A percentile compares a stretch with the other conserved stretches of the same genome.
Conservation (phyloP, 768 basidiomycete species). For the Lactarius hatsudake region DNA sequence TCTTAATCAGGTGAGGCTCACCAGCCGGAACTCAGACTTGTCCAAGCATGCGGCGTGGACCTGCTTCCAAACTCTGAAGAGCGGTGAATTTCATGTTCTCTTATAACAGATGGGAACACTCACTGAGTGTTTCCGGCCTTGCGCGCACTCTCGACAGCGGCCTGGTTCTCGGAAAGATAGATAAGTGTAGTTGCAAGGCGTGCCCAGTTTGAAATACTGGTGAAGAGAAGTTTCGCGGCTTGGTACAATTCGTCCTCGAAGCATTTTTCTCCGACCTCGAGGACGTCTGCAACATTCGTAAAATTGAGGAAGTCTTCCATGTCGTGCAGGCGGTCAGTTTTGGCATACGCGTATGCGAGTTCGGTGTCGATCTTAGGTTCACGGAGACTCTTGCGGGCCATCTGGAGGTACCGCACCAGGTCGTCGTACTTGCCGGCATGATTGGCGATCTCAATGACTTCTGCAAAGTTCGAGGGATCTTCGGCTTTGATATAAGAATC, state of each 20-base stretch:
- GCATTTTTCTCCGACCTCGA: conserved; percentile 98
- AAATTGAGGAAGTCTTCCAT: conserved; percentile 99
- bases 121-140: conserved; percentile 99
- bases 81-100: conserved; percentile 21
- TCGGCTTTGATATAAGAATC: conserved; percentile 98
- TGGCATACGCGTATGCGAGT: conserved; percentile 96
- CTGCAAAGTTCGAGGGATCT: conserved; percentile 89
- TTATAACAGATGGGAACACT: conserved; percentile 32
- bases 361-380: conserved; percentile 99
- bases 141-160: conserved; percentile 97
- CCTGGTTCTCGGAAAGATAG: conserved; percentile 96
- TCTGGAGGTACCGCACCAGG: conserved; percentile 94
- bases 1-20: conserved; percentile 32
- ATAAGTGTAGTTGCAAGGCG: conserved; percentile 96
- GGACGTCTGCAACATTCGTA: conserved; percentile 97
- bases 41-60: conserved; percentile 98
- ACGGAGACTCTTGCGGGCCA: conserved; percentile 95
- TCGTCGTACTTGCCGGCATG: conserved; percentile 92
- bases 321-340: conserved; percentile 95
- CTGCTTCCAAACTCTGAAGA: conserved; percentile 94
- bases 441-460: conserved; percentile 94
- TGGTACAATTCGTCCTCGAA: conserved; percentile 98
- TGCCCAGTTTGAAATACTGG: conserved; percentile 98
- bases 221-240: conserved; percentile 92
- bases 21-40: conserved; percentile 93